phyloP scores from a whole-genome alignment of 169 alveolate genomes.

The Eimeria maxima region DNA sequence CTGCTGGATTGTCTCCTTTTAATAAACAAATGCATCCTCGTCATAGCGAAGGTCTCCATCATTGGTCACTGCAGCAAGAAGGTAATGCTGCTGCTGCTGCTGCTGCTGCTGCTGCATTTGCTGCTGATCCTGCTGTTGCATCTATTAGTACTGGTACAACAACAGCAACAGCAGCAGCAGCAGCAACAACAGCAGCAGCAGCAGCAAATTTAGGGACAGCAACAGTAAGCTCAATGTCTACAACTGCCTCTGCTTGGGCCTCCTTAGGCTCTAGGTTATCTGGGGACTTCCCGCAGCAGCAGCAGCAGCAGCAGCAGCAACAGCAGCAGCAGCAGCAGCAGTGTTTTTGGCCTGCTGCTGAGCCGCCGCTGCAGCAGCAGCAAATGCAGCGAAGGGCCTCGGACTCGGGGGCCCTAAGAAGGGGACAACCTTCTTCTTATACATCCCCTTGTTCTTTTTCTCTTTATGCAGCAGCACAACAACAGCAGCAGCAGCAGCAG shows the following conservation, averaged over 20 bases:
- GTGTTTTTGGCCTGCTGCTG: neutral
- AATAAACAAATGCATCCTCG: neutral
- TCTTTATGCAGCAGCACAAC: too few relatives aligned
- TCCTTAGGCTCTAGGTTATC: neutral
- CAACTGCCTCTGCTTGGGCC: constrained; percentile 23
- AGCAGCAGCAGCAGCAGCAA: too few relatives aligned
- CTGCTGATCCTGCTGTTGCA: neutral
- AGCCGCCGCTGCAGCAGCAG: neutral
- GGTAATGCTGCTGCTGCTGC: too few relatives aligned
- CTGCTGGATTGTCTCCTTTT: neutral
- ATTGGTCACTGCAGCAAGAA: neutral
- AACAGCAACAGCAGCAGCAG: neutral
- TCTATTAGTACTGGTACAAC: too few relatives aligned
- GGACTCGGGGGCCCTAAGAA: constrained; percentile 40
- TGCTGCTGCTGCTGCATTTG: too few relatives aligned
- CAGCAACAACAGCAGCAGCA: constrained; percentile 59
- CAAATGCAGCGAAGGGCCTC: constrained; percentile 30
- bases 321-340: constrained; percentile 57
- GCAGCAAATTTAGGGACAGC: constrained; percentile 1
- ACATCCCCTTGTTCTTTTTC: neutral
- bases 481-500: too few relatives aligned
- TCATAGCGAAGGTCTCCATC: neutral
- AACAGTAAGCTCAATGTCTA: neutral
- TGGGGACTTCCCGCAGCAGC: constrained; percentile 16
- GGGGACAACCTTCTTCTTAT: neutral